Evolutionary conservation across 208 protist genomes (phyloP).

Genomic region (Crithidia acanthocephali): DNA sequence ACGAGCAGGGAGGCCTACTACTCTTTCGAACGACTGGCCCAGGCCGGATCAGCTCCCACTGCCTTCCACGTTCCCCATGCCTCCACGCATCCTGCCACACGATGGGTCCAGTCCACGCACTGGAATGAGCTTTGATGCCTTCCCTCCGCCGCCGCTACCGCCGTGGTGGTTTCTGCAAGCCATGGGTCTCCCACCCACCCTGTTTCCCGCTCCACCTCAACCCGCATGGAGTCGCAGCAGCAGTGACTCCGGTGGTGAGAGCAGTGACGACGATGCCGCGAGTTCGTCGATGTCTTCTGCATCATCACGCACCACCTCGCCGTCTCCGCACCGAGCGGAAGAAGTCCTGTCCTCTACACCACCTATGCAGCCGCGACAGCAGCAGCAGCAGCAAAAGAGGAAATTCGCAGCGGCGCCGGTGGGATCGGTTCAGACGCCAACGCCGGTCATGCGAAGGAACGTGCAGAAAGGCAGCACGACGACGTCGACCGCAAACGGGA

Average conservation of each 20-base stretch:
- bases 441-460: neutral
- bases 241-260: neutral
- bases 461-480: neutral
- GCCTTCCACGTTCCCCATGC: slow-evolving; percentile 66
- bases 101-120: neutral
- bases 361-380: neutral
- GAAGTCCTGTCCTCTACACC: neutral
- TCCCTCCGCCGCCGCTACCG: slow-evolving; percentile 25
- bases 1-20: neutral
- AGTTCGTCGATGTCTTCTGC: neutral
- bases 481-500: neutral
- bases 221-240: neutral
- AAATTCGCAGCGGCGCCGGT: neutral
- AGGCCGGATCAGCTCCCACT: slow-evolving; percentile 63
- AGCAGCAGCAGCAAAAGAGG: neutral
- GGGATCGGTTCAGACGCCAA: slow-evolving; percentile 13
- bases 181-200: neutral
- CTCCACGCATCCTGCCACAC: slow-evolving; percentile 24
- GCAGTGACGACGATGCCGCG: no score
- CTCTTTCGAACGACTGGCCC: slow-evolving; percentile 46
- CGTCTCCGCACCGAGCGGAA: neutral
- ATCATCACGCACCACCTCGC: slow-evolving; percentile 2
- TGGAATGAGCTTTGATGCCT: neutral
- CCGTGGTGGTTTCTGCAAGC: slow-evolving; percentile 28
- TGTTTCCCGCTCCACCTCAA: no score